Conservation (phyloP, 148 eudicot species). For the Silene latifolia region DNA sequence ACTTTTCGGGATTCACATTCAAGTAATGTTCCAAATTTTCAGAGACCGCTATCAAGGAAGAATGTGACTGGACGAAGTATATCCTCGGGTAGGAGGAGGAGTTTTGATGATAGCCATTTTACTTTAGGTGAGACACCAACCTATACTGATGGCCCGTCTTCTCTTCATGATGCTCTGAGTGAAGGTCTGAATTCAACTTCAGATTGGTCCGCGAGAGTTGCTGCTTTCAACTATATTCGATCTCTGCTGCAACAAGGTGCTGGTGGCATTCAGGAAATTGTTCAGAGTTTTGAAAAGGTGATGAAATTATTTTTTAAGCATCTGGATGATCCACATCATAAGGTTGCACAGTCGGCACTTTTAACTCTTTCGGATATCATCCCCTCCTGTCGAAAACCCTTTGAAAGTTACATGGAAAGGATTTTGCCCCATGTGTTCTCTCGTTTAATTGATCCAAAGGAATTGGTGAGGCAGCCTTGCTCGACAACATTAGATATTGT, state of each 20-base stretch:
- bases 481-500: constrained; percentile 81
- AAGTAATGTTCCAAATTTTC: constrained; percentile 79
- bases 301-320: constrained; percentile 97
- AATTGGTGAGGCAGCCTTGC: constrained; percentile 89
- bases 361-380: constrained; percentile 92
- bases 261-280: constrained; percentile 82
- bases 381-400: constrained; percentile 88
- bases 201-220: constrained; percentile 94
- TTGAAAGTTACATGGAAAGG: constrained; percentile 97
- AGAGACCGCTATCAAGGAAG: constrained; percentile 80
- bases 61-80: constrained; percentile 61
- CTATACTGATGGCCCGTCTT: constrained; percentile 74
- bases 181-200: constrained; percentile 86
- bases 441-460: constrained; percentile 89
- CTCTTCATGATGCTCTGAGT: constrained; percentile 84
- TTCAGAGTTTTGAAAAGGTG: constrained; percentile 92
- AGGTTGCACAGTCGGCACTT: constrained; percentile 98
- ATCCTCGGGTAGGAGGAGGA: constrained; percentile 77
- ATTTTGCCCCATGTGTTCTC: constrained; percentile 94
- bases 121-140: constrained; percentile 68
- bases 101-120: constrained; percentile 88
- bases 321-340: constrained; percentile 99
- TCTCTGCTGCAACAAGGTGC: constrained; percentile 83
- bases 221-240: constrained; percentile 87
- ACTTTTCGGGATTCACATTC: constrained; percentile 65